Conservation (phyloP, 306 rosid genomes). For the Acacia acuminata region DNA sequence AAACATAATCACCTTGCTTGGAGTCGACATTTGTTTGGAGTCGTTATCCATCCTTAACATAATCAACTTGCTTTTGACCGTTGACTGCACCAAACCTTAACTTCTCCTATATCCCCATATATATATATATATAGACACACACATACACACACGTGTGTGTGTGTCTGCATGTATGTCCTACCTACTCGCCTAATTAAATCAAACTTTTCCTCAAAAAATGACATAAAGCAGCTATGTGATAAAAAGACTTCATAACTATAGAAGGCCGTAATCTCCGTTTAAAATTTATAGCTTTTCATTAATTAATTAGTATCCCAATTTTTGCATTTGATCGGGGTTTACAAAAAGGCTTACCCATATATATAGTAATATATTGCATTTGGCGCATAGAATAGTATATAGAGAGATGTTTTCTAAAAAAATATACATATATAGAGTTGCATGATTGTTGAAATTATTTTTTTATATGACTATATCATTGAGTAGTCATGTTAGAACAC, state of each 20-base stretch:
- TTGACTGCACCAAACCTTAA: slow-evolving; percentile 24
- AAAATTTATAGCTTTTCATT: neutral
- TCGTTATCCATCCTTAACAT: neutral
- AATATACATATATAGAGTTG: neutral
- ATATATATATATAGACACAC: too few species aligned
- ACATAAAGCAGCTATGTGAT: neutral
- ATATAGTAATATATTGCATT: neutral
- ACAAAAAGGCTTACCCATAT: neutral
- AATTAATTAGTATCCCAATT: neutral
- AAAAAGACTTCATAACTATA: neutral
- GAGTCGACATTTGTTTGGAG: neutral
- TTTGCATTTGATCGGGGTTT: neutral
- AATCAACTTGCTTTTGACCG: slow-evolving; percentile 15
- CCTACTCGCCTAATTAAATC: neutral
- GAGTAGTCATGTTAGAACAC: too few species aligned
- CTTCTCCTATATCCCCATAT: neutral
- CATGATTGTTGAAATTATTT: too few species aligned
- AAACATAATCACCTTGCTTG: too few species aligned
- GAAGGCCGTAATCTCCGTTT: neutral
- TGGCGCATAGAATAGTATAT: neutral
- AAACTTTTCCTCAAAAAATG: slow-evolving; percentile 15
- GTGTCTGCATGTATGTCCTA: neutral
- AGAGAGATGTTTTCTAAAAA: neutral
- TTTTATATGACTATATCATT: too few species aligned
- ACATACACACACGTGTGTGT: neutral